A percentile compares a stretch with the other conserved stretches of the same genome.
These are phyloP conservation scores for Cryptococcus floricola DNA, from an alignment of 1,284 basidiomycete genomes.

Conservation along the genomic window DNA sequence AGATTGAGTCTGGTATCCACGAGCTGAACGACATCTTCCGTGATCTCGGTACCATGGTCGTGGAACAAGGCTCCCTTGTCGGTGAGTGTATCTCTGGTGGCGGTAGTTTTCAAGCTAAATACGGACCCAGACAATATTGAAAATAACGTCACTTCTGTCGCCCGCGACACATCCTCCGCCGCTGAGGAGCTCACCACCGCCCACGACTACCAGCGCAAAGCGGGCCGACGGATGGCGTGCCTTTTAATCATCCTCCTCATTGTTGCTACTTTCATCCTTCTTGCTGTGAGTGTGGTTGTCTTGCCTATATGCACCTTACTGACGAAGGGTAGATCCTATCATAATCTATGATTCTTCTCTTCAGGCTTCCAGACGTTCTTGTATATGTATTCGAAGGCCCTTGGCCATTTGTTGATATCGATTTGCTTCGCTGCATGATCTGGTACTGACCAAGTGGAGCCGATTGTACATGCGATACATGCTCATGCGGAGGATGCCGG, in stretches of 20 bases:
- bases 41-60: constrained; percentile 89
- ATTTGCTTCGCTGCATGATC: background rate
- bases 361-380: too few species aligned
- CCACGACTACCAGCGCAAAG: constrained; percentile 90
- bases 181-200: constrained; percentile 84
- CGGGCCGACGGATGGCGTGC: constrained; percentile 83
- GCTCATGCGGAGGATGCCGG: too few species aligned
- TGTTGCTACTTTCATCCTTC: constrained; percentile 81
- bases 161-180: constrained; percentile 76
- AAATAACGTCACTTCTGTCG: constrained; percentile 83
- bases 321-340: constrained; percentile 1
- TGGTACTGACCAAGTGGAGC: background rate
- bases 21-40: constrained; percentile 97
- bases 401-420: background rate
- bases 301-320: background rate
- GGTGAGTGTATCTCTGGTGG: constrained; percentile 55
- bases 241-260: constrained; percentile 81
- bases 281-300: constrained; percentile 61
- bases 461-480: background rate
- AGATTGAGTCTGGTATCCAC: constrained; percentile 96
- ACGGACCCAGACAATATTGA: constrained; percentile 81
- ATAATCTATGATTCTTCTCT: background rate
- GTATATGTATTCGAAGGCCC: background rate
- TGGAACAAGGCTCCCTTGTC: constrained; percentile 91
- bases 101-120: background rate